These are phyloP conservation scores for Boletus eberwhitei DNA, from an alignment of 768 basidiomycete species.

Conservation along the genomic window DNA sequence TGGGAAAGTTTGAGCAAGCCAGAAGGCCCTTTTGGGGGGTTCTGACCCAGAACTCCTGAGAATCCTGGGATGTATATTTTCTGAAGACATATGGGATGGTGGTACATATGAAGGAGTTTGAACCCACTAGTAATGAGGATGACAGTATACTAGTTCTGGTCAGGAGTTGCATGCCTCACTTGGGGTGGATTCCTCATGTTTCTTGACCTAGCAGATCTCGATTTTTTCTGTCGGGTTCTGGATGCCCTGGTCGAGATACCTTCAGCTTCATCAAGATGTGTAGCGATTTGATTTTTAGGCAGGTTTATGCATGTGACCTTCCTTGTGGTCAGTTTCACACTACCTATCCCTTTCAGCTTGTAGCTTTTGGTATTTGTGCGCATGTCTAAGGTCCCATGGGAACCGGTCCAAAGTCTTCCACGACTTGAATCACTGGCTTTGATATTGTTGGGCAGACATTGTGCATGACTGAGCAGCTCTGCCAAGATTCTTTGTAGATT, in stretches of 20 bases:
- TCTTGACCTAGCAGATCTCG: not conserved
- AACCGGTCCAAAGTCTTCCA: not conserved
- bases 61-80: no score
- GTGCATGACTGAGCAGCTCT: not conserved
- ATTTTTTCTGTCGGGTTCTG: not conserved
- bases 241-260: not conserved
- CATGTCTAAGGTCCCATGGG: not conserved
- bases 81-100: no score
- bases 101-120: no score
- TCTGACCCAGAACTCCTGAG: no score
- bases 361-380: conserved; percentile 3
- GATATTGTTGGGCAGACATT: conserved; percentile 4
- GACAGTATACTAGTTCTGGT: no score
- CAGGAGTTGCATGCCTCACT: no score
- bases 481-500: not conserved
- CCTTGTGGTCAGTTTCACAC: not conserved
- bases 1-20: no score
- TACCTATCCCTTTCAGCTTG: not conserved
- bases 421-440: not conserved
- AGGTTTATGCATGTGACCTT: conserved; percentile 6
- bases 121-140: no score
- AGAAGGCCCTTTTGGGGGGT: no score
- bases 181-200: not conserved
- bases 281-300: not conserved
- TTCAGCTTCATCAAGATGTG: conserved; percentile 3